Evolutionary conservation across 352 stramenopile species (phyloP), one percentile per base, ranked within the genome.

Genomic region (Globisporangium spinosum): DNA sequence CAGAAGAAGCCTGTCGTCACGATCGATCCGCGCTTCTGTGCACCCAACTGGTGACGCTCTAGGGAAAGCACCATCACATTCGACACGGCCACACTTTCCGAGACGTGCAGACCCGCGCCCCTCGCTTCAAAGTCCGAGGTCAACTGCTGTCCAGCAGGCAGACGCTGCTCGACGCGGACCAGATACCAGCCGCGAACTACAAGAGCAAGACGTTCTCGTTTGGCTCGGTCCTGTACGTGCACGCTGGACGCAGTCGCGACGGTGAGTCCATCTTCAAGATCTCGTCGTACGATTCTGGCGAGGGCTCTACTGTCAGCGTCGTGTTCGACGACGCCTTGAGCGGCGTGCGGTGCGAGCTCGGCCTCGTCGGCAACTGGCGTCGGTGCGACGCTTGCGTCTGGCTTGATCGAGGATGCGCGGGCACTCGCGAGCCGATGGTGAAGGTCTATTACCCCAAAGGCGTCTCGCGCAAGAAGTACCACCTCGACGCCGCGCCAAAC

Each of bases 401-500:
- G 64, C n/a, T 69, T 27, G 38, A 34, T 0, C 51, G 49, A 20
- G 51, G 62, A 20, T 20, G 9, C 3, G 13, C 2, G 17, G 22
- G 47, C 12, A 15, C 60, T 13, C 51, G 51, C 15, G 34, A 53
- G 12, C 23, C 49, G 1, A 53, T 68, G 3, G 53, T 17, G 2
- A 68, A 43, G 4, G 34, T 68, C 7, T 34, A 27, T 23, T 54
- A 34, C 0, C 34, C 35, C 6, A 2, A n/a, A 0, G 22, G 40
- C 29, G 3, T n/a, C 10, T 66, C 47, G 4, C 34, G 45, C 13
- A 20, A 38, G 13, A 23, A 63, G 20, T 59, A 78, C 51, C 74
- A 71, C 58, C 25, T 78, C n/a, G 67, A 69, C 0, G 68, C 78
- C 22, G 66, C 67, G 2, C 66, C 71, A 1, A 65, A 74, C 58